Evolutionary conservation across 225 moss, liverwort and hornwort genomes (phyloP).

Genomic region (Marchantia paleacea): DNA sequence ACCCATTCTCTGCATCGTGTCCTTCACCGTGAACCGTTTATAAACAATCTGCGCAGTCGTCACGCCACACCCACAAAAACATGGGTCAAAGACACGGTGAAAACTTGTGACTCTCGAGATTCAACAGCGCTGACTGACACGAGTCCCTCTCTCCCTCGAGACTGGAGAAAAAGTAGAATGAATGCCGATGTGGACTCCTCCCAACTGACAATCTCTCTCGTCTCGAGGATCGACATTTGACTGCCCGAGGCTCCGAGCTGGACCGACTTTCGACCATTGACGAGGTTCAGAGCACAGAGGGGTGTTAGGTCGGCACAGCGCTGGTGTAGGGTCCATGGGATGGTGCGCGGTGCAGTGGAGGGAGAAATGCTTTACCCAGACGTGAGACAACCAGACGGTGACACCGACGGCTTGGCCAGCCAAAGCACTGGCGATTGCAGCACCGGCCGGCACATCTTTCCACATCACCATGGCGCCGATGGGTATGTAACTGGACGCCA

Average conservation of each 20-base stretch:
- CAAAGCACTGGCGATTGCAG: constrained; percentile 31
- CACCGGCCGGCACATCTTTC: constrained; percentile 28
- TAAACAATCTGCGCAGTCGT: constrained; percentile 19
- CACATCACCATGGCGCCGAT: constrained; percentile 17
- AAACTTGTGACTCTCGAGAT: too few relatives aligned
- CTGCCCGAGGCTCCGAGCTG: too few relatives aligned
- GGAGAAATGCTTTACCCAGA: constrained; percentile 27
- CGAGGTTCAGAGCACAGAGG: too few relatives aligned
- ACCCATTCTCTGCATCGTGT: constrained; percentile 31
- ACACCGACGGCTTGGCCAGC: constrained; percentile 24
- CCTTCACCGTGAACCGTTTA: constrained; percentile 18
- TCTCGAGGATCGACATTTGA: too few relatives aligned
- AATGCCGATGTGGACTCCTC: background rate
- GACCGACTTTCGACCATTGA: background rate
- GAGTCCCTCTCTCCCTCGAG: too few relatives aligned
- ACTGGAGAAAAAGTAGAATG: background rate
- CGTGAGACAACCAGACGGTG: constrained; percentile 25
- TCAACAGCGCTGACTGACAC: too few relatives aligned
- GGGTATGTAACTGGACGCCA: constrained; percentile 17
- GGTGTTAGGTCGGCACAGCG: too few relatives aligned
- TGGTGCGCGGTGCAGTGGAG: background rate
- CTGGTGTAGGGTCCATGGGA: too few relatives aligned
- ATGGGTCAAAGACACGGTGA: too few relatives aligned
- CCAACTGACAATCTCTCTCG: too few relatives aligned
- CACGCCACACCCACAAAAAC: too few relatives aligned